Percentiles rank a stretch among this genome's conserved stretches.
Conservation (phyloP, 2,329 filamentous ascomycete genomes). For the Lasiodiplodia sp. region DNA sequence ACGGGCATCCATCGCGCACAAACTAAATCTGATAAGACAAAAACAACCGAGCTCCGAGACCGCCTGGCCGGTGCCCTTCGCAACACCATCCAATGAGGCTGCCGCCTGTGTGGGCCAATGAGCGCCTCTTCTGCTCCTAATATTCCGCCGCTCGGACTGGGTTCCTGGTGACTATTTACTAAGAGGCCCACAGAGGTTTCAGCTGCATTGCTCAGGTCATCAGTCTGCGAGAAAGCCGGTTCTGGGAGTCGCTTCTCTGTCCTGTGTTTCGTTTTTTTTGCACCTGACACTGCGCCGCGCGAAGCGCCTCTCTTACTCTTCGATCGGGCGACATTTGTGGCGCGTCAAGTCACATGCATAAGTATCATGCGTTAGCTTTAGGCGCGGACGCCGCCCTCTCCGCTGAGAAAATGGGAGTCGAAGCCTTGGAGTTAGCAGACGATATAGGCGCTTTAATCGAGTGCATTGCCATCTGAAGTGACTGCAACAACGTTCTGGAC, state of each 20-base stretch:
- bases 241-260: not conserved
- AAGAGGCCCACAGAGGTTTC: not conserved
- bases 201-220: not conserved
- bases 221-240: too few relatives aligned
- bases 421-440: not conserved
- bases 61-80: not conserved
- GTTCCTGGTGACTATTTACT: too few relatives aligned
- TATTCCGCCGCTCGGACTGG: too few relatives aligned
- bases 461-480: not conserved
- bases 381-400: slow-evolving; percentile 2
- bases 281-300: not conserved
- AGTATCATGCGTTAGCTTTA: slow-evolving; percentile 7
- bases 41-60: slow-evolving; percentile 10
- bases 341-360: not conserved
- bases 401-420: not conserved
- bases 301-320: not conserved
- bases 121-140: not conserved
- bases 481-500: not conserved
- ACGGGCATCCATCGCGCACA: not conserved
- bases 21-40: slow-evolving; percentile 15
- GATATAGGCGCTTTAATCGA: not conserved
- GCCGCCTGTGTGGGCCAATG: not conserved
- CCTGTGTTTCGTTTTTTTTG: not conserved
- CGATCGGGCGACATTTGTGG: not conserved
- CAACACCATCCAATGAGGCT: too few relatives aligned